Percentiles rank a stretch among this genome's conserved stretches.
Conservation (phyloP, 2,329 filamentous ascomycete genomes). For the Aspergillus proliferans region DNA sequence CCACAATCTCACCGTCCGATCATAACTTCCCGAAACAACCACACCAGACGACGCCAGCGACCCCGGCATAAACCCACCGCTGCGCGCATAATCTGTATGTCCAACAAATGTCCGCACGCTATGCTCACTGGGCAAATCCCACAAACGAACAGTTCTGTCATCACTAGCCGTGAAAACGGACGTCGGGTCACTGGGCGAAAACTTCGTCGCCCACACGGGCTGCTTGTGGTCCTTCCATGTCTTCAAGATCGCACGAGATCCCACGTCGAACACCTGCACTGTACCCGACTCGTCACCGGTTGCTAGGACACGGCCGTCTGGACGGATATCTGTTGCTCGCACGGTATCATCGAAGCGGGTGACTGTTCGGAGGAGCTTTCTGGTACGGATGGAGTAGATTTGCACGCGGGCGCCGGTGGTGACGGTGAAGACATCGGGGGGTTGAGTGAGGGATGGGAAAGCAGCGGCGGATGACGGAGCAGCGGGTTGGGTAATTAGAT, state of each 20-base stretch:
- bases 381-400: conserved; percentile 85
- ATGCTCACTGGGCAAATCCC: conserved; percentile 80
- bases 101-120: conserved; percentile 74
- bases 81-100: conserved; percentile 87
- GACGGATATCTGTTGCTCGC: conserved; percentile 78
- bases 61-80: conserved; percentile 75
- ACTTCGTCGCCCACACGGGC: conserved; percentile 85
- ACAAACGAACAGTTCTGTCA: conserved; percentile 84
- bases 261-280: conserved; percentile 92
- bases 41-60: conserved; percentile 58
- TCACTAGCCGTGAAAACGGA: conserved; percentile 84
- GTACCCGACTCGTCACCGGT: conserved; percentile 87
- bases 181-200: conserved; percentile 83
- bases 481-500: conserved; percentile 72
- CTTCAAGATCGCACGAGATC: conserved; percentile 82
- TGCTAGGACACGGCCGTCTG: conserved; percentile 81
- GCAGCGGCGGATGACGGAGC: conserved; percentile 39
- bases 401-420: conserved; percentile 93
- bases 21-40: conserved; percentile 86
- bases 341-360: conserved; percentile 89
- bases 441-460: conserved; percentile 41
- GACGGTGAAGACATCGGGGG: conserved; percentile 66
- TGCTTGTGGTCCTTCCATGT: conserved; percentile 94
- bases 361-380: conserved; percentile 89
- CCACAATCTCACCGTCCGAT: conserved; percentile 89